Evolutionary conservation across 768 basidiomycete genomes (phyloP).

Genomic region (Jaapia argillacea): DNA sequence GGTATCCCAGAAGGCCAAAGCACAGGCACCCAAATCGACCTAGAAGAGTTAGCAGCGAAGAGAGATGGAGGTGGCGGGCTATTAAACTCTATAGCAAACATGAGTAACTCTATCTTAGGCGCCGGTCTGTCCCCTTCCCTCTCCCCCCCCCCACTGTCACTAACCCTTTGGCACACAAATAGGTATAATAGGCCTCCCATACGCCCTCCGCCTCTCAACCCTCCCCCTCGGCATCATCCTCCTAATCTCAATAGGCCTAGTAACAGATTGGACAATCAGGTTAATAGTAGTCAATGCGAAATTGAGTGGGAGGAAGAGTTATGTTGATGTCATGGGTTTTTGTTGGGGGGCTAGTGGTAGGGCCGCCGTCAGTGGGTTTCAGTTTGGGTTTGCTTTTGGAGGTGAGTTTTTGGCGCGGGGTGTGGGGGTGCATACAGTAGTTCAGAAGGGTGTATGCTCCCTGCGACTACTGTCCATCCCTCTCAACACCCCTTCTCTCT

Average conservation of each 20-base stretch:
- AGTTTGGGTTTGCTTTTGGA: conserved; percentile 96
- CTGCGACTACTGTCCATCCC: too few species aligned
- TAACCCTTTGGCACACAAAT: too few species aligned
- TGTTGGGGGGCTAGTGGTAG: conserved; percentile 91
- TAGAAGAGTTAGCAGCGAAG: conserved; percentile 66
- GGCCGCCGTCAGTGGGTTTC: conserved; percentile 92
- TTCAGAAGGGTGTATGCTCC: too few species aligned
- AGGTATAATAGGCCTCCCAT: conserved; percentile 87
- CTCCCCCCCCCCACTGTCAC: too few species aligned
- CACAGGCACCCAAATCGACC: conserved; percentile 34
- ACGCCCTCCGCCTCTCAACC: conserved; percentile 90
- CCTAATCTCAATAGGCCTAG: conserved; percentile 63
- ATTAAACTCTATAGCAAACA: conserved; percentile 78
- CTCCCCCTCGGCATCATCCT: conserved; percentile 84
- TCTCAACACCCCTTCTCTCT: too few species aligned
- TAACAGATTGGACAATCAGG: conserved; percentile 98
- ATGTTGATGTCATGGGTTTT: conserved; percentile 90
- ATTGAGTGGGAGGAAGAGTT: conserved; percentile 83
- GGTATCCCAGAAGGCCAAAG: conserved; percentile 21
- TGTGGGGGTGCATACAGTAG: too few species aligned
- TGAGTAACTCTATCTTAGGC: conserved; percentile 94
- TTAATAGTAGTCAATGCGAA: conserved; percentile 95
- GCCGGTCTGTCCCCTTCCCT: conserved; percentile 66
- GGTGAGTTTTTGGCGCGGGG: too few species aligned
- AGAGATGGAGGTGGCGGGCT: conserved; percentile 61